Base-by-base conservation (phyloP, 1,284 basidiomycete genomes). In the Kwoniella shivajii region DNA sequence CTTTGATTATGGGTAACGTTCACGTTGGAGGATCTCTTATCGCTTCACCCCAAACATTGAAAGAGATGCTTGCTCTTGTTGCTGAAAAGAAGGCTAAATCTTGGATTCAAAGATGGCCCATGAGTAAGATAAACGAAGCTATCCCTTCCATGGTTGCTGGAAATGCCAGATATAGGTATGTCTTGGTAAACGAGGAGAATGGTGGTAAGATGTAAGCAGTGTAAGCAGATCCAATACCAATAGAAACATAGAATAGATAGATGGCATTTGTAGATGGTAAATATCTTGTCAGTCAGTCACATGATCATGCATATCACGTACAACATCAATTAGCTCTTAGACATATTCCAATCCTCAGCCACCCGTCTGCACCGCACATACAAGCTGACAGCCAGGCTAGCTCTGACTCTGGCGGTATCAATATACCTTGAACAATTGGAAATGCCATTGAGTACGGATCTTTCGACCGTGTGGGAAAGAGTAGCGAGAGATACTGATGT, bases 361-460 rank as follows among this genome's bases (percentile, higher is more conserved):
- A 98, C 6, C 95, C 95, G 72, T 98, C 95, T 6, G 92, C 90
- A 10, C 92, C 92, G 13, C 87, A 84, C 76, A 97, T 81, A 66
- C 90, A 92, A 11, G 90, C 87, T 13, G 91, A 90, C 13, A 98
- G 76, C 94, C 94, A 98, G 1, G 88, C 91, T 71, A 98, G 83
- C 70, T 97, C 93, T 1, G 91, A 83, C 42, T 96, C 93, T 16
- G 86, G 80, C 0, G 95, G 95, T 2, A 89, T 79, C 2, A 85
- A 77, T n/a, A 98, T 86, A 4, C 95, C 95, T 73, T 97, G 93
- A 16, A 94, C 81, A 46, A 97, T 76, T 0, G 89, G 84, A 69
- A 74, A 70, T 0, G 81, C 81, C 41, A 81, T 65, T 0, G 76
- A 52, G 53, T 75, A 78, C 7, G 74, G 67, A n/a, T 51, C 57